Conservation (phyloP, 2,329 filamentous ascomycete species). For the Arthrobotrys sinensis region DNA sequence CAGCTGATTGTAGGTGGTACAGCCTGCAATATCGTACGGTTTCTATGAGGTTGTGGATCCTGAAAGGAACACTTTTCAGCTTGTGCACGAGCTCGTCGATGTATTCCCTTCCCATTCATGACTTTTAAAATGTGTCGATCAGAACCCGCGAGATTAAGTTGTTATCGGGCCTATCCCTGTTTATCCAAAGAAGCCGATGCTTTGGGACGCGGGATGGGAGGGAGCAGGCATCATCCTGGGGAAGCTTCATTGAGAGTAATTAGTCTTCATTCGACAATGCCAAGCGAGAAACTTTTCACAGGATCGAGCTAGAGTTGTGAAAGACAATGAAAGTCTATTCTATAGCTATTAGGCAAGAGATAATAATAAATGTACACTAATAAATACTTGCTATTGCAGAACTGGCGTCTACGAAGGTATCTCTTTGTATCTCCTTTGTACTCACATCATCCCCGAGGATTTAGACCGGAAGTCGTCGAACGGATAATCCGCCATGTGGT, state of each 20-base stretch:
- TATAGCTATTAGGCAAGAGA: constrained; percentile 8
- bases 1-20: background rate
- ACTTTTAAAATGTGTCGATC: constrained; percentile 31
- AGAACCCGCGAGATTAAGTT: constrained; percentile 28
- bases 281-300: constrained; percentile 17
- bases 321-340: background rate
- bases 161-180: constrained; percentile 29
- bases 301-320: background rate
- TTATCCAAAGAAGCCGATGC: constrained; percentile 20
- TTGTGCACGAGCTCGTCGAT: background rate
- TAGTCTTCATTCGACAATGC: constrained; percentile 22
- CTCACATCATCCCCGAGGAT: background rate
- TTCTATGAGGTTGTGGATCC: constrained; percentile 9
- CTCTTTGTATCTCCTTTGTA: background rate
- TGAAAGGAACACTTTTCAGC: background rate
- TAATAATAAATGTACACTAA: background rate
- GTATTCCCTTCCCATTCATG: background rate
- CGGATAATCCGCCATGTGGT: constrained; percentile 5
- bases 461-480: background rate
- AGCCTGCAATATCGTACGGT: background rate
- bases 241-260: constrained; percentile 8
- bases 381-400: background rate
- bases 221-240: constrained; percentile 31
- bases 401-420: constrained; percentile 7
- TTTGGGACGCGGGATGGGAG: constrained; percentile 23